Evolutionary conservation across 2,329 filamentous ascomycete genomes (phyloP), one percentile per base, ranked within the genome.

Genomic region (Trichoderma brevicompactum): DNA sequence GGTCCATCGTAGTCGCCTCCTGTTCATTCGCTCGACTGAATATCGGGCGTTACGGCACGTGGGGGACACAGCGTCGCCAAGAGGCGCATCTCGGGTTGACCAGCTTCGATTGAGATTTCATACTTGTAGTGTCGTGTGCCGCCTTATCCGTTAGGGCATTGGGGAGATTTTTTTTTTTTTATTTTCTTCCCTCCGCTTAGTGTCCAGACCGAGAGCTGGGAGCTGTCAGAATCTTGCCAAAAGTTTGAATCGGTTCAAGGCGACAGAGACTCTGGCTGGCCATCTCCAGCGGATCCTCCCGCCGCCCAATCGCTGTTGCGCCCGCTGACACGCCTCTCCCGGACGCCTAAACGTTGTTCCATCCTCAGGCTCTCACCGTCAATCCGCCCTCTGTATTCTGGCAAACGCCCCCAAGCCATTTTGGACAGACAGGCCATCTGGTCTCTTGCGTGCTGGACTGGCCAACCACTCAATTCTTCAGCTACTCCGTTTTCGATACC

Each of bases 301-400:
- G 61, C 61, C 40, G 28, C 28, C 61, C 61, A 64, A 64, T 64
- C 61, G 61, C 13, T 10, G 28, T 32, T 36, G 34, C 61, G 52
- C 41, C 52, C 50, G 52, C 52, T 32, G 36, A n/a, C 61, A 64
- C 53, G 61, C 61, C 52, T 46, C 50, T 49, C 32, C 50, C 28
- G 41, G 13, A 49, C 43, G 52, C 61, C 61, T 41, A 56, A 64
- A 63, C 17, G 28, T 40, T 63, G 12, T 54, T 63, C 60, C 60
- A 8, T 43, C 60, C 49, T 10, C 7, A 8, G 7, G 60, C 19
- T 28, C 17, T 54, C 36, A 13, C n/a, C 40, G 23, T 7, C 5
- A 10, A 19, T 19, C 41, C 7, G 15, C 7, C 3, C 55, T 17
- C 19, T 38, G 49, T 13, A 43, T 52, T 28, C n/a, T 7, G 59